phyloP scores from a whole-genome alignment of 768 basidiomycete species.

The Tephrocybe sp. region DNA sequence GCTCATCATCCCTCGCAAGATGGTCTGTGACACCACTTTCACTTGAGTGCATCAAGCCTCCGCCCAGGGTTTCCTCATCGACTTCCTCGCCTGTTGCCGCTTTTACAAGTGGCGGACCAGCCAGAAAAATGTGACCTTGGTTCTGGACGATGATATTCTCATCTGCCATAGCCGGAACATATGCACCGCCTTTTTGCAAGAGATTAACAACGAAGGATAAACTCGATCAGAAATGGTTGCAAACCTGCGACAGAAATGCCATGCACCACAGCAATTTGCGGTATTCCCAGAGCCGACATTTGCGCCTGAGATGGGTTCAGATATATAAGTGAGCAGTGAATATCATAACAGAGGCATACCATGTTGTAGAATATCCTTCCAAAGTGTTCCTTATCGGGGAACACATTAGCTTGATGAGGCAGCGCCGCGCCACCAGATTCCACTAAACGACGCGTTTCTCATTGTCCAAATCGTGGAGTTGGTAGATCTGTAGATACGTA shows the following conservation, averaged over 20 bases:
- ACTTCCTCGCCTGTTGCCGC: constrained; percentile 93
- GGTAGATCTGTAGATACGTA: constrained; percentile 37
- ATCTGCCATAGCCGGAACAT: constrained; percentile 96
- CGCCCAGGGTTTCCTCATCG: constrained; percentile 89
- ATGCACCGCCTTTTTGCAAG: constrained; percentile 67
- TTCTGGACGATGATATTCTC: constrained; percentile 89
- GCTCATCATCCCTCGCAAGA: constrained; percentile 80
- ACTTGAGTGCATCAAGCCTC: constrained; percentile 87
- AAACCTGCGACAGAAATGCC: constrained; percentile 89
- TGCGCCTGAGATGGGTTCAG: constrained; percentile 57
- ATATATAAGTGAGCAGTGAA: neutral
- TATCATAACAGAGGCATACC: constrained; percentile 41
- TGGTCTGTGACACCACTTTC: constrained; percentile 92
- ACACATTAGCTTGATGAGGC: constrained; percentile 90
- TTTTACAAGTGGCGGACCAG: constrained; percentile 91
- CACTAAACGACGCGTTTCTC: constrained; percentile 42
- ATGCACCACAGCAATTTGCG: constrained; percentile 90
- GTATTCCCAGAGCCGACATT: constrained; percentile 89
- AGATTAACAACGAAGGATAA: neutral
- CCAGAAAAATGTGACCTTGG: constrained; percentile 91
- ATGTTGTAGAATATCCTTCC: constrained; percentile 97
- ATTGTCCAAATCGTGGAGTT: neutral
- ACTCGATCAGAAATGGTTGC: constrained; percentile 7
- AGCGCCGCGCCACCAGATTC: constrained; percentile 94
- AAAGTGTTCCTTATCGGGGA: constrained; percentile 94